Evolutionary conservation across 2,329 filamentous ascomycete genomes (phyloP).

Genomic region (Magnaporthiopsis rhizophila): DNA sequence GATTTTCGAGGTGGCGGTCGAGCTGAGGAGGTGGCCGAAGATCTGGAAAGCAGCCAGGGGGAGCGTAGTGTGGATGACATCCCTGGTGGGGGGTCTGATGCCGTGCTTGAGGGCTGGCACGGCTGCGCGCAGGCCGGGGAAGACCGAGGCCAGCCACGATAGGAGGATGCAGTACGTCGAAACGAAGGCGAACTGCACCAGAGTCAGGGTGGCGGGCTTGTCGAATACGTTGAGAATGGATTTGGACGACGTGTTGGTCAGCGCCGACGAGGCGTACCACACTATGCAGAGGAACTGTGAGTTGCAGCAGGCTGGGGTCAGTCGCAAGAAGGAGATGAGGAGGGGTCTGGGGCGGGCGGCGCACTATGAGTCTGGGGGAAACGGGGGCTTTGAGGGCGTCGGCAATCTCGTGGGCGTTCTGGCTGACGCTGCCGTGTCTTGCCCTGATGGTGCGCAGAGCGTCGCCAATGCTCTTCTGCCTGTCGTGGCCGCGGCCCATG

Average conservation of each 20-base stretch:
- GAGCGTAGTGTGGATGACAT: constrained; percentile 80
- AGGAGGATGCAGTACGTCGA: constrained; percentile 78
- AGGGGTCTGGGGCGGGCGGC: constrained; percentile 15
- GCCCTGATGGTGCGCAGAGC: constrained; percentile 77
- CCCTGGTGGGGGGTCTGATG: constrained; percentile 70
- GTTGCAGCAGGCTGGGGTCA: background rate
- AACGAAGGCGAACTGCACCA: constrained; percentile 91
- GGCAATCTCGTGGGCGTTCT: constrained; percentile 89
- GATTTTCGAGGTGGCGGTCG: constrained; percentile 87
- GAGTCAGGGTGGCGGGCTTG: constrained; percentile 83
- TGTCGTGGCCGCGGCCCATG: constrained; percentile 41
- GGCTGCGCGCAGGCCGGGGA: constrained; percentile 60
- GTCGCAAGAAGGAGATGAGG: constrained; percentile 1
- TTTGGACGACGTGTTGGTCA: constrained; percentile 97
- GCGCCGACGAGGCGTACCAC: constrained; percentile 92
- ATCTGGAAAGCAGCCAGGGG: constrained; percentile 91
- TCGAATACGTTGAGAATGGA: constrained; percentile 88
- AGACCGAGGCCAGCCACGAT: constrained; percentile 64
- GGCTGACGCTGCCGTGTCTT: constrained; percentile 76
- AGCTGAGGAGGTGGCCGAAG: constrained; percentile 85
- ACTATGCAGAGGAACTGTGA: constrained; percentile 70
- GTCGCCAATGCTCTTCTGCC: constrained; percentile 83
- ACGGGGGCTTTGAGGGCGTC: constrained; percentile 85
- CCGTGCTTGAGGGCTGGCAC: constrained; percentile 78
- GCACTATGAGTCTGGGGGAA: constrained; percentile 80